These are phyloP conservation scores for Hypholoma sublateritium DNA, from an alignment of 768 basidiomycete genomes.

Conservation along the genomic window DNA sequence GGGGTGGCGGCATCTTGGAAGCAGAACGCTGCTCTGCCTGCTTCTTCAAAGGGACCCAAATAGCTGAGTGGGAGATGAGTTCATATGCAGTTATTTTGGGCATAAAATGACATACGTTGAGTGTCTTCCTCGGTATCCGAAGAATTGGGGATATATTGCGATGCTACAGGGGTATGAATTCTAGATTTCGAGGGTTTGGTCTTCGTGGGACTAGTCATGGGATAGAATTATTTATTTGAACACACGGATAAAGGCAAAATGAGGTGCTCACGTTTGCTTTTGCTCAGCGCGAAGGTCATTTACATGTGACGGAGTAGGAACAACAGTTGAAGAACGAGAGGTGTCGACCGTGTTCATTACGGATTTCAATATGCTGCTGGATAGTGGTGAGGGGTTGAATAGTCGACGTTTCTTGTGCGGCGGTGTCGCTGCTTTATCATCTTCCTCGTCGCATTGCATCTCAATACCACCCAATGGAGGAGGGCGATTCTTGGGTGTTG, in stretches of 20 bases:
- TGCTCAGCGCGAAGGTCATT: no score
- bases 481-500: conserved; percentile 3
- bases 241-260: no score
- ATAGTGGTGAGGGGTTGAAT: conserved; percentile 1
- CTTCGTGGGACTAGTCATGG: conserved; percentile 4
- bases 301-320: neutral
- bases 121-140: conserved; percentile 43
- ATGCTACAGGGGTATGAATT: conserved; percentile 4
- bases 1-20: conserved; percentile 23
- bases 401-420: conserved; percentile 11
- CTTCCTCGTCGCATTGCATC: conserved; percentile 25
- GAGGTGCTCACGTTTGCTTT: no score
- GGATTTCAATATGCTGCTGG: conserved; percentile 14
- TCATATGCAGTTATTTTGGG: neutral
- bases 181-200: neutral
- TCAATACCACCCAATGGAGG: conserved; percentile 23
- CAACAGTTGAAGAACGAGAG: neutral
- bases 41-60: conserved; percentile 11
- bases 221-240: neutral
- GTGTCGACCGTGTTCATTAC: conserved; percentile 10
- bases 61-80: conserved; percentile 8
- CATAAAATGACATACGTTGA: conserved; percentile 16
- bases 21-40: conserved; percentile 7
- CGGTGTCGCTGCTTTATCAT: conserved; percentile 17
- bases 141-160: conserved; percentile 19